Evolutionary conservation across 345 rosid species (phyloP), one percentile per base, ranked within the genome.

Genomic region (Boechera retrofracta): DNA sequence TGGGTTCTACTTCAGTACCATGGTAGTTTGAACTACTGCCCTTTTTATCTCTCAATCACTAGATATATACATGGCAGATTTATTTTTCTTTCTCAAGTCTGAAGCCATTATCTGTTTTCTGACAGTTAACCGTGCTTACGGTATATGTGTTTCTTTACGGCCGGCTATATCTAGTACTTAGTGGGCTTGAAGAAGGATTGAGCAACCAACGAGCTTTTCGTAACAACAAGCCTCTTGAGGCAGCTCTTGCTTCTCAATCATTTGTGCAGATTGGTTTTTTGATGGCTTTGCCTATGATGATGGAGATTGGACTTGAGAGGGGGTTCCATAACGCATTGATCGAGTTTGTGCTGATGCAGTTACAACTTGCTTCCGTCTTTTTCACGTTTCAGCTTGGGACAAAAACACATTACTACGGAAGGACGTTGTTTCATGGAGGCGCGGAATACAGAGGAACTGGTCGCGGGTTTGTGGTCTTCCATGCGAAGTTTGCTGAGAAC

Each of bases 371-470:
- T 28, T 60, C 94, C 1, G 85, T 89, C 9, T 89, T 89, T 81
- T 89, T 89, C 78, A 89, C 94, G 28, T 89, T 87, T 81, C 82
- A 87, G 24, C 94, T 89, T 33, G 94, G 89, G 7, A 89, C 89
- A 73, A 87, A 84, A 45, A 83, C 87, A 29, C 94, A 87, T 68
- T 89, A 89, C 72, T 89, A 76, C 38, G 91, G 93, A 49, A 83
- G 88, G 64, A 87, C 98, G 54, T 57, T 91, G 79, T 87, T 91
- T 59, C 97, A 91, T 71, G 97, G 97, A 61, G 97, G 97, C 18
- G 94, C 97, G 31, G 83, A 90, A 67, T 90, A 91, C 79, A 84
- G 98, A 83, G 85, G 89, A 33, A 93, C 98, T 26, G 98, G 98
- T 9, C 91, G 98, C 12, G 98, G 98, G 8, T 93, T 93, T 61